phyloP scores from a whole-genome alignment of 306 rosid genomes.

The Castanea mollissima region DNA sequence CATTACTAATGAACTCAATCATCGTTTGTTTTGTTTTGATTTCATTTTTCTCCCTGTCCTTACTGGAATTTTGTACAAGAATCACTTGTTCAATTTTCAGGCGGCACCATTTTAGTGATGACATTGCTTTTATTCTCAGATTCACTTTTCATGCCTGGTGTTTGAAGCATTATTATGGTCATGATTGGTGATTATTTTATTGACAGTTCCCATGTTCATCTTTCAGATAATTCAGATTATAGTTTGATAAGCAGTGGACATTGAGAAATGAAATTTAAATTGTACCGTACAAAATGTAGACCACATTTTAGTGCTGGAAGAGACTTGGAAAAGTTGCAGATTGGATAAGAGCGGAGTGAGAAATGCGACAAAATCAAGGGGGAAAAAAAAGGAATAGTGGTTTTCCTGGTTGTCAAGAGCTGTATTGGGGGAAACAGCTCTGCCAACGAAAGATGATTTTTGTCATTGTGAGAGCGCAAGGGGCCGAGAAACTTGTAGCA shows the following conservation, averaged over 20 bases:
- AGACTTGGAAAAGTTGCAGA: conserved; percentile 15
- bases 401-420: conserved; percentile 27
- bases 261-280: conserved; percentile 3
- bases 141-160: background rate
- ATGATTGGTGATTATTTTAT: background rate
- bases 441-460: background rate
- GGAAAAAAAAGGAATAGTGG: background rate
- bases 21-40: no score
- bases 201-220: conserved; percentile 12
- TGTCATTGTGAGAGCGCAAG: background rate
- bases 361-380: background rate
- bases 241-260: conserved; percentile 17
- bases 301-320: conserved; percentile 15
- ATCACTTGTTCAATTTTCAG: no score
- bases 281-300: background rate
- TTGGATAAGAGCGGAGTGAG: background rate
- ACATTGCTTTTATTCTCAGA: background rate
- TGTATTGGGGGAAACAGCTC: conserved; percentile 4
- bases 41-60: no score
- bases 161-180: background rate
- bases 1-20: no score
- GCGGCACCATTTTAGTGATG: no score
- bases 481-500: background rate
- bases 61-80: no score
- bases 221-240: conserved; percentile 29